phyloP scores from a whole-genome alignment of 1,284 basidiomycete genomes.

The Melampsora americana region DNA sequence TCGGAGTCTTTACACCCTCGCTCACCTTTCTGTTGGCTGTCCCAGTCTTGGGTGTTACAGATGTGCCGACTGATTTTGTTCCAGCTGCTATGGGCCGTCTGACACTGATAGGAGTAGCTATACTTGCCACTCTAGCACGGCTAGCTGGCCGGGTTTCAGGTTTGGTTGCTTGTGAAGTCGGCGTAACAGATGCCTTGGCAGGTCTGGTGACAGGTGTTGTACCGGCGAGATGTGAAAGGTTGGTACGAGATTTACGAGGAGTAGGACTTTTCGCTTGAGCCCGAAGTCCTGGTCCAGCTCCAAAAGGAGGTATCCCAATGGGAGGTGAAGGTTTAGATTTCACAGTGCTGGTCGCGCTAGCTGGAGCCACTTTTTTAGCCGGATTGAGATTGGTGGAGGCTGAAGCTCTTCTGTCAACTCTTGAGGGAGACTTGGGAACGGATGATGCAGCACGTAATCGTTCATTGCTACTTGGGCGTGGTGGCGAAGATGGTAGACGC shows the following conservation, averaged over 20 bases:
- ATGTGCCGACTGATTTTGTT: too few relatives aligned
- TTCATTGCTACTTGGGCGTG: not conserved
- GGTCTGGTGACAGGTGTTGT: not conserved
- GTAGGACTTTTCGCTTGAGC: not conserved
- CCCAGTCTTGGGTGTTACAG: not conserved
- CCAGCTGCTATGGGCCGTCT: too few relatives aligned
- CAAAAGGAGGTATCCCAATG: constrained; percentile 18
- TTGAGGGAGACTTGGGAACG: not conserved
- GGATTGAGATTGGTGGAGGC: not conserved
- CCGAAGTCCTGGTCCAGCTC: not conserved
- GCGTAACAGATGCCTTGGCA: not conserved
- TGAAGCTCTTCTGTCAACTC: not conserved
- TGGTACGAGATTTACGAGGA: constrained; percentile 4
- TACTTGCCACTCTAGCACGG: constrained; percentile 22
- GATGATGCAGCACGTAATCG: not conserved
- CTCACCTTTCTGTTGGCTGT: too few relatives aligned
- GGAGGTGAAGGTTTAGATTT: not conserved
- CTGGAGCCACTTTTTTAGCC: not conserved
- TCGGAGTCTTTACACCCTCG: too few relatives aligned
- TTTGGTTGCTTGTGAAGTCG: not conserved
- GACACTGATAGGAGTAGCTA: constrained; percentile 23
- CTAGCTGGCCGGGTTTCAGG: constrained; percentile 11
- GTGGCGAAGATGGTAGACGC: not conserved
- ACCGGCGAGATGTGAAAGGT: constrained; percentile 11
- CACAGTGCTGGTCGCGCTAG: not conserved